Conservation (phyloP, 148 eudicot genomes). For the Beta vulgaris region DNA sequence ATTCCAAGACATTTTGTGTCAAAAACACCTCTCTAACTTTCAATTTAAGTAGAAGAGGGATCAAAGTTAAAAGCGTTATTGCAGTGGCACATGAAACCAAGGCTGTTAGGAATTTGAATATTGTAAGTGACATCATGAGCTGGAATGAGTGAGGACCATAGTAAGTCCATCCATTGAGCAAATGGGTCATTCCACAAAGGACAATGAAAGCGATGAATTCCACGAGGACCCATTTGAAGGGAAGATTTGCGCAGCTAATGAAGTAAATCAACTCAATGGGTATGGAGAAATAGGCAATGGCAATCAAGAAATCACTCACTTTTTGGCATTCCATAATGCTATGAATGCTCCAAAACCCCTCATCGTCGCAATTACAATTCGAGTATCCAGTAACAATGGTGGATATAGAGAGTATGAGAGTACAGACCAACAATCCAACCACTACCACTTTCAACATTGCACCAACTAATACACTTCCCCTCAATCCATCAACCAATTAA, state of each 20-base stretch:
- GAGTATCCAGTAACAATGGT: conserved; percentile 34
- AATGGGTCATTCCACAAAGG: conserved; percentile 97
- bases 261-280: conserved; percentile 89
- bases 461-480: conserved; percentile 14
- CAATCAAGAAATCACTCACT: conserved; percentile 54
- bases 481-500: background rate
- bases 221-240: conserved; percentile 90
- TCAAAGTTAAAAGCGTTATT: conserved; percentile 77
- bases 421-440: conserved; percentile 31
- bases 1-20: conserved; percentile 70
- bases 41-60: conserved; percentile 78
- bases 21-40: conserved; percentile 87
- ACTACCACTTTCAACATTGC: conserved; percentile 34
- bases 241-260: conserved; percentile 80
- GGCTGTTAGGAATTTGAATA: conserved; percentile 87
- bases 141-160: conserved; percentile 86
- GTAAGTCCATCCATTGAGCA: conserved; percentile 87
- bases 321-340: conserved; percentile 46
- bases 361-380: conserved; percentile 50
- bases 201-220: conserved; percentile 88
- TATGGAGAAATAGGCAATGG: conserved; percentile 85
- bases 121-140: conserved; percentile 77
- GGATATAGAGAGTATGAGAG: conserved; percentile 26
- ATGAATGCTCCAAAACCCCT: conserved; percentile 45
- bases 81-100: conserved; percentile 92